phyloP scores from a whole-genome alignment of 2,329 filamentous ascomycete species.

The Myriosclerotinia scirpicola region DNA sequence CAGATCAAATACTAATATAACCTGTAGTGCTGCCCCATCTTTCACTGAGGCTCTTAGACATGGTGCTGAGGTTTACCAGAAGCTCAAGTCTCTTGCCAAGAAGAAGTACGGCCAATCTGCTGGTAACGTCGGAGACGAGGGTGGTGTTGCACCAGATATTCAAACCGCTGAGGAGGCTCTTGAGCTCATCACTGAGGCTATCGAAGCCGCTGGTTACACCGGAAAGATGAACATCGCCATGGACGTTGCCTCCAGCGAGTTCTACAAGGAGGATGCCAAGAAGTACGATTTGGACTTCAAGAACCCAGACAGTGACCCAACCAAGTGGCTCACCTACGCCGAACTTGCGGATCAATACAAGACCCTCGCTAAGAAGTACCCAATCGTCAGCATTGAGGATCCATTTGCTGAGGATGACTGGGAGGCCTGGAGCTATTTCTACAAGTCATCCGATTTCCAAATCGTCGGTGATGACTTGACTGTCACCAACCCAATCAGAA shows the following conservation, averaged over 20 bases:
- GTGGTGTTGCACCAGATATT: slow-evolving; percentile 98
- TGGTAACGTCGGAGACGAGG: slow-evolving; percentile 98
- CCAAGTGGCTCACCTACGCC: slow-evolving; percentile 99
- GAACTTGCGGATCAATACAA: slow-evolving; percentile 92
- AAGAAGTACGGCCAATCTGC: slow-evolving; percentile 99
- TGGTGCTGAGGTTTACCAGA: slow-evolving; percentile 97
- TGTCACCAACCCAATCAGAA: slow-evolving; percentile 97
- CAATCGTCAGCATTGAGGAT: slow-evolving; percentile 98
- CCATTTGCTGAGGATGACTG: slow-evolving; percentile 99
- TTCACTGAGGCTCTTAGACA: slow-evolving; percentile 97
- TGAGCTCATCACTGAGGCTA: slow-evolving; percentile 90
- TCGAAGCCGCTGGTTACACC: slow-evolving; percentile 92
- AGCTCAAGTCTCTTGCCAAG: slow-evolving; percentile 95
- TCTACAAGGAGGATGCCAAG: slow-evolving; percentile 97
- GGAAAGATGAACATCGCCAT: slow-evolving; percentile 98
- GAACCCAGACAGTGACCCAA: slow-evolving; percentile 94
- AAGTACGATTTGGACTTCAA: slow-evolving; percentile 99
- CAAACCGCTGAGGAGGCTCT: slow-evolving; percentile 96
- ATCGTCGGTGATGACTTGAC: slow-evolving; percentile 98
- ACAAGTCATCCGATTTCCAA: slow-evolving; percentile 98
- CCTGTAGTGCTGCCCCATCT: slow-evolving; percentile 69
- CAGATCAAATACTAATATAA: slow-evolving; percentile 22
- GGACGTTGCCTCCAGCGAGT: slow-evolving; percentile 98
- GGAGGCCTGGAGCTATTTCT: slow-evolving; percentile 99
- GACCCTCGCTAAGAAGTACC: slow-evolving; percentile 87